Evolutionary conservation across 1,284 basidiomycete species (phyloP).

Genomic region (Moesziomyces antarcticus): DNA sequence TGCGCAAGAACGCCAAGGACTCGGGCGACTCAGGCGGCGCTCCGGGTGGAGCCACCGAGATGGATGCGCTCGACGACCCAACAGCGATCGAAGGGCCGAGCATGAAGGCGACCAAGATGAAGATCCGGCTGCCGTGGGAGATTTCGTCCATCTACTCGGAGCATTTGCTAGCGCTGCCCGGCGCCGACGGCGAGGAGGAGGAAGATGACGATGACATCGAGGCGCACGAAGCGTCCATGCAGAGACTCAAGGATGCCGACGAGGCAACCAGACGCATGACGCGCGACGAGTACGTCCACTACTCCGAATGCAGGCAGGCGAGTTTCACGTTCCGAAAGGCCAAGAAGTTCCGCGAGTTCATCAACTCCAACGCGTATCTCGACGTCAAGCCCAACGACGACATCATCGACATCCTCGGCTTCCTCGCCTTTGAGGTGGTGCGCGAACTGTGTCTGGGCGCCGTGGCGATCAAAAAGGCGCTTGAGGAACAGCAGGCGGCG

Average conservation of each 20-base stretch:
- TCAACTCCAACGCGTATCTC: conserved; percentile 87
- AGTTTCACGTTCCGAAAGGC: conserved; percentile 90
- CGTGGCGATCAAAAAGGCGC: conserved; percentile 52
- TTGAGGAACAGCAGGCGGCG: conserved; percentile 46
- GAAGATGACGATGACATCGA: conserved; percentile 87
- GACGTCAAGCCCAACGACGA: conserved; percentile 94
- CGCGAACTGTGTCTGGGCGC: conserved; percentile 80
- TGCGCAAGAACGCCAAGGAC: conserved; percentile 93
- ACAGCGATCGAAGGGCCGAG: conserved; percentile 66
- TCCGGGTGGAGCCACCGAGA: conserved; percentile 22
- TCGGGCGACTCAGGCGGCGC: conserved; percentile 75
- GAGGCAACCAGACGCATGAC: conserved; percentile 96
- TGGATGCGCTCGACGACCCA: conserved; percentile 42
- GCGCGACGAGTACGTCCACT: conserved; percentile 94
- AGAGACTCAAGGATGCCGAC: conserved; percentile 83
- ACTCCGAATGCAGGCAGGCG: conserved; percentile 95
- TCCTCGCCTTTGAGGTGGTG: conserved; percentile 96
- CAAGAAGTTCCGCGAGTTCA: conserved; percentile 93
- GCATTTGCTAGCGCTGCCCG: conserved; percentile 71
- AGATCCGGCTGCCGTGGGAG: conserved; percentile 96
- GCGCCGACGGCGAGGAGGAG: conserved; percentile 90
- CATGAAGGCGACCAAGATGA: conserved; percentile 88
- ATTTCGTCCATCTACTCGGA: conserved; percentile 85
- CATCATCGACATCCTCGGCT: conserved; percentile 94
- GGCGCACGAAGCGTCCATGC: conserved; percentile 91